Percentiles rank a stretch among this genome's conserved stretches.
Conservation (phyloP, 2,329 filamentous ascomycete genomes). For the Ophioceras dolichostomum region DNA sequence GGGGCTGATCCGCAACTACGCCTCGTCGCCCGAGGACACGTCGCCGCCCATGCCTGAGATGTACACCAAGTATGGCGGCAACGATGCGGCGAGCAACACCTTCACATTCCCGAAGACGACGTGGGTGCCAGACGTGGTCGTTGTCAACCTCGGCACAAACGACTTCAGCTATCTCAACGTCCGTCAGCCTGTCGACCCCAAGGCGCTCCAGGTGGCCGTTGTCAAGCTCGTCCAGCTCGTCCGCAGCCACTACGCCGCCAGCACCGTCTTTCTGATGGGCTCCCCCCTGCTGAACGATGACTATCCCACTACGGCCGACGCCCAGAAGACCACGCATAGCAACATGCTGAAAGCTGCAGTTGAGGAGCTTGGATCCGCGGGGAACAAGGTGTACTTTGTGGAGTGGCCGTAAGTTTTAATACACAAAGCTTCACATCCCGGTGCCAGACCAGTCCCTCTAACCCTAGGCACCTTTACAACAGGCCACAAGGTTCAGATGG, state of each 20-base stretch:
- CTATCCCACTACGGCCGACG: conserved; percentile 16
- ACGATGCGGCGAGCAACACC: conserved; percentile 23
- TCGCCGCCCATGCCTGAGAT: conserved; percentile 24
- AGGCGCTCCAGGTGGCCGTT: conserved; percentile 14
- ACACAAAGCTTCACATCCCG: too few relatives aligned
- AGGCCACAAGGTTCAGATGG: too few relatives aligned
- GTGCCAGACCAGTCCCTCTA: too few relatives aligned
- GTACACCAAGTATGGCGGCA: conserved; percentile 28
- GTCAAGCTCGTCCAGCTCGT: conserved; percentile 19
- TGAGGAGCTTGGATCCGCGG: conserved; percentile 15
- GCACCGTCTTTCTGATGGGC: conserved; percentile 25
- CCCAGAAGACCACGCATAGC: conserved; percentile 23
- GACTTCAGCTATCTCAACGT: conserved; percentile 22
- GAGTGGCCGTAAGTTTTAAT: too few relatives aligned
- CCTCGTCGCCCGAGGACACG: conserved; percentile 14
- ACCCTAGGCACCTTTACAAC: too few relatives aligned
- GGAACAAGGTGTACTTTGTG: too few relatives aligned
- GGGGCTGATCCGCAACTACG: conserved; percentile 26
- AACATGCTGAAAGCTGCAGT: conserved; percentile 21
- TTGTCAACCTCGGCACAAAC: conserved; percentile 31
- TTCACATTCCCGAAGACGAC: conserved; percentile 21
- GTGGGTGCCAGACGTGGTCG: conserved; percentile 26
- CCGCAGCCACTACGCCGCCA: conserved; percentile 20
- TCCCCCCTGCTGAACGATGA: conserved; percentile 25
- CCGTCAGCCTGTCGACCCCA: conserved; percentile 15